phyloP scores from a whole-genome alignment of 306 rosid genomes.

The Acacia melanoxylon region DNA sequence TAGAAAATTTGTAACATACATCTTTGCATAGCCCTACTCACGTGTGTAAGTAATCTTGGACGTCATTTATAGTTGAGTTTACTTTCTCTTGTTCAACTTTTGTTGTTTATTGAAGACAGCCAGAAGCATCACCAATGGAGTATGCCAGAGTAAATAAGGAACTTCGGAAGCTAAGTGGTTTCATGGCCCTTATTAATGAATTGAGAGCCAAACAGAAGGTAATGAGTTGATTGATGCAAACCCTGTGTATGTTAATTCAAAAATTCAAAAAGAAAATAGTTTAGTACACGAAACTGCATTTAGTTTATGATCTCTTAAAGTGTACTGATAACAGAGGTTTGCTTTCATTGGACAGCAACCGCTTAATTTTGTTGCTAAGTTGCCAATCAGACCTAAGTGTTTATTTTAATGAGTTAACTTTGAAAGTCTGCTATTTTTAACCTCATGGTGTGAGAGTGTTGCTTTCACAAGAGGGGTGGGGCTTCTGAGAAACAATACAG shows the following conservation, averaged over 20 bases:
- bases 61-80: not conserved
- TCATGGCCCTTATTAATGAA: slow-evolving; percentile 64
- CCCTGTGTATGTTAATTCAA: not conserved
- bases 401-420: not conserved
- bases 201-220: slow-evolving; percentile 84
- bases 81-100: slow-evolving; percentile 31
- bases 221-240: not conserved
- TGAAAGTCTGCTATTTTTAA: slow-evolving; percentile 2
- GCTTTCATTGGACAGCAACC: not conserved
- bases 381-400: not conserved
- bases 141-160: slow-evolving; percentile 88
- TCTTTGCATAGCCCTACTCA: not conserved
- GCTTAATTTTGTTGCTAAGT: not conserved
- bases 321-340: not conserved
- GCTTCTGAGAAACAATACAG: not conserved
- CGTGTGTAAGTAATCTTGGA: not conserved
- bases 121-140: slow-evolving; percentile 75
- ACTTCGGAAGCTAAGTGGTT: slow-evolving; percentile 70
- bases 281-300: not conserved
- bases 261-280: not conserved
- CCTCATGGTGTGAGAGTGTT: not conserved
- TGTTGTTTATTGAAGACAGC: slow-evolving; percentile 76
- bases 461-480: not conserved
- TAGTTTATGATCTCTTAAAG: slow-evolving; percentile 5
- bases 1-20: not conserved